Base-by-base conservation (phyloP, 1,284 basidiomycete genomes). In the Leccinum subfulvum region DNA sequence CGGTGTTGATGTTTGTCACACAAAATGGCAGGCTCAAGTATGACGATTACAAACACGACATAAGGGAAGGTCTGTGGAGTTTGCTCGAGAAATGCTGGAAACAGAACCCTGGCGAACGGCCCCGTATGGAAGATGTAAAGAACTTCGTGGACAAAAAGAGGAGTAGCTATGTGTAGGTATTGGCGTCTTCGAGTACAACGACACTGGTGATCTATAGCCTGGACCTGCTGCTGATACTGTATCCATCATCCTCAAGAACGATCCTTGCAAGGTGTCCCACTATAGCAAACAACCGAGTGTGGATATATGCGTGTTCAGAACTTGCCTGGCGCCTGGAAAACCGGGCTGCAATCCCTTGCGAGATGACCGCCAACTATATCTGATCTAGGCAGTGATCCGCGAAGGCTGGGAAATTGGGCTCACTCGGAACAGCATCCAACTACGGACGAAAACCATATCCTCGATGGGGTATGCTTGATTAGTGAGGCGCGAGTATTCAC, bases 281-380 rank as follows among this genome's bases (percentile, higher is more conserved):
- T 14, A 87, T 66, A 35, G 86, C 87, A 75, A 94, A 94, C 11
- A 82, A 72, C 7, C 75, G 70, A 3, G 76, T 77, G 63, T 90
- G 83, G 28, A 83, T 68, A 47, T 81, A 77, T 2, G 94, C 94
- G 44, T 81, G 78, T 65, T 94, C 94, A 0, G 91, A 94, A 69
- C 89, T 94, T 0, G 95, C 95, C 77, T 97, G 95, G 8, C 92
- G 86, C 55, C 88, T 82, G 0, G 93, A 92, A 58, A 85, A 86
- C 14, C 97, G 85, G 4, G 97, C 96, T 1, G 95, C 94, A 64
- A 98, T 97, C 3, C 96, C 96, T 77, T 98, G 96, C 1, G 86
- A 80, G 68, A 98, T 98, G 64, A 98, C 86, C 0, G 94, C 85
- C 44, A 93, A 78, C 90, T 95, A 57, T 41, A 55, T 59, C 37